phyloP scores from a whole-genome alignment of 106 monocot genomes.

The Agapanthus africanus region DNA sequence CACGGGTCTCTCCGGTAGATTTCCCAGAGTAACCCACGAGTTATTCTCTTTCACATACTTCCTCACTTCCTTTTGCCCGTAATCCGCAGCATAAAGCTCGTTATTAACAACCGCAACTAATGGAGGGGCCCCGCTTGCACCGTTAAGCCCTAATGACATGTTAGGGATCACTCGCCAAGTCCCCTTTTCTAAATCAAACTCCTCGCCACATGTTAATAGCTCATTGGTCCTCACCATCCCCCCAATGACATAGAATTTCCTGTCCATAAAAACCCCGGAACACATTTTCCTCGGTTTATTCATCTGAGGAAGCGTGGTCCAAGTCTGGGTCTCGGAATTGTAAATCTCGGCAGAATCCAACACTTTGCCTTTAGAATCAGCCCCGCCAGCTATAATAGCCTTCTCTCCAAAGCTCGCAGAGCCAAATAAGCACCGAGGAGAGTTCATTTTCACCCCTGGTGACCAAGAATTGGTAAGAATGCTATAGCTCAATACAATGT shows the following conservation, averaged over 20 bases:
- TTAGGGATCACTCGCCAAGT: slow-evolving; percentile 63
- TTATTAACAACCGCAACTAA: slow-evolving; percentile 76
- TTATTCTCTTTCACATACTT: slow-evolving; percentile 68
- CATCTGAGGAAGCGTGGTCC: slow-evolving; percentile 64
- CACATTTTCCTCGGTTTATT: slow-evolving; percentile 61
- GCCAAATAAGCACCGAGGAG: slow-evolving; percentile 72
- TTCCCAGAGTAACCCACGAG: slow-evolving; percentile 57
- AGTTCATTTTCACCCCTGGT: slow-evolving; percentile 50
- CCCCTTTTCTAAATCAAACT: slow-evolving; percentile 48
- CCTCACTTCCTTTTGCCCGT: slow-evolving; percentile 46
- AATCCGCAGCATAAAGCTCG: slow-evolving; percentile 69
- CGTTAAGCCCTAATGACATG: slow-evolving; percentile 60
- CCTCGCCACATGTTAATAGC: slow-evolving; percentile 68
- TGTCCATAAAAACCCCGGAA: slow-evolving; percentile 78
- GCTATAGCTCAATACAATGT: slow-evolving; percentile 55
- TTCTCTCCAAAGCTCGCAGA: slow-evolving; percentile 70
- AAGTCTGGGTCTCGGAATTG: slow-evolving; percentile 51
- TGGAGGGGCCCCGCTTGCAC: slow-evolving; percentile 68
- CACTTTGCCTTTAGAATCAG: slow-evolving; percentile 31
- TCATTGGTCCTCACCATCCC: slow-evolving; percentile 34
- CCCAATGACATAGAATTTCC: slow-evolving; percentile 81
- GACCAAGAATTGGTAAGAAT: slow-evolving; percentile 28
- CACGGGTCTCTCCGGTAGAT: slow-evolving; percentile 68
- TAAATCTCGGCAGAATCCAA: slow-evolving; percentile 68
- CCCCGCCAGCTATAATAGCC: slow-evolving; percentile 72